Evolutionary conservation across 2,329 filamentous ascomycete genomes (phyloP), one percentile per base, ranked within the genome.

Genomic region (Fusarium udum): DNA sequence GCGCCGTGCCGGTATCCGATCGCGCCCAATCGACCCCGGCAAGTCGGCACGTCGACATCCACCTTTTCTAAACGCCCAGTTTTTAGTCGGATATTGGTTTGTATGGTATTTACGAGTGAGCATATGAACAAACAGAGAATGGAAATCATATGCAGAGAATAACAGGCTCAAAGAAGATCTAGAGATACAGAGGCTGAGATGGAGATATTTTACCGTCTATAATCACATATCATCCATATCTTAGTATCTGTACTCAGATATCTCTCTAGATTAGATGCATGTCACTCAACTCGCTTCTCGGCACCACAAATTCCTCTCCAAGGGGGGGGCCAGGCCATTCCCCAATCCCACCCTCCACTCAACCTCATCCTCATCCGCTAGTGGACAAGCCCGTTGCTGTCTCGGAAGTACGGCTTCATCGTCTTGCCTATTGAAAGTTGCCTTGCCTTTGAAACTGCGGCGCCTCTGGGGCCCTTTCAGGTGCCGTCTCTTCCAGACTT

Each of bases 1-100:
- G 75, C 75, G 75, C 69, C 69, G 76, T 78, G 76, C 76, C 76
- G 76, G 71, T 78, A 78, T 76, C 76, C 76, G 76, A 78, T 77
- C 73, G 72, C 71, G 52, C 65, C 76, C 76, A 78, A 77, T 78
- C 67, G 74, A 78, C 73, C 76, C 76, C 76, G 76, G 76, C 74
- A 78, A 76, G 76, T 77, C 76, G 76, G 73, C 76, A 77, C 75
- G 58, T 58, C 63, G 64, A 74, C 74, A 77, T 77, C 75, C 75
- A 77, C 75, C 59, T 61, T 69, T 69, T 64, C 55, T 42, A 74
- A 62, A 74, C 67, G 67, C 67, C 67, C 48, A 59, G 60, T 59
- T 68, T 74, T 69, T 64, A 64, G 60, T 52, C 42, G 55, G 53
- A 42, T 28, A 55, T 57, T 24, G 43, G 49, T 36, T 31, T 43